Evolutionary conservation across 2,329 filamentous ascomycete genomes (phyloP), one percentile per base, ranked within the genome.

Genomic region (Ceratocystis lukuohia): DNA sequence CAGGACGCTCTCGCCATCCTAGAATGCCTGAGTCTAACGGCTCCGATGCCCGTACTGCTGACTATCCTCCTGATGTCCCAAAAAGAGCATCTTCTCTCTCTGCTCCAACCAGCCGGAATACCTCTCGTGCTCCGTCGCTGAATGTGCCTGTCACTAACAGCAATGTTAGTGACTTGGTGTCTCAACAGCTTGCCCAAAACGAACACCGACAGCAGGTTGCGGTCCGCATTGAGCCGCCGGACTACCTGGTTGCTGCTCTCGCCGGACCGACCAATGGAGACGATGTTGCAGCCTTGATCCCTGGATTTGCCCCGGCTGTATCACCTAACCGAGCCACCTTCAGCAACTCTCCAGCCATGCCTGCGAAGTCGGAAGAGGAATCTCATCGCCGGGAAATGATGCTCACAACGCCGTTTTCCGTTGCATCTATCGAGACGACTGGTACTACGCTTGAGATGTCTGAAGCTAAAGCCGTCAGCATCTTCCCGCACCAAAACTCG

Each of bases 401-500:
- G 66, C 33, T 68, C 33, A 68, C 63, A 48, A 68, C 84, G 0
- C 84, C 84, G 3, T 86, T 87, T 70, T 87, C 84, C 1, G 76
- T 83, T 67, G 76, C 78, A 0, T 87, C 84, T 0, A 78, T 86
- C 61, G 84, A 86, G 65, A 84, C 83, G n/a, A 81, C 77, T 46
- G 80, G 78, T 44, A 85, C 84, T n/a, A 84, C 82, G 2, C 77
- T 79, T 2, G 84, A 85, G 70, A 80, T 87, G 50, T 84, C 84
- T 0, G 84, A 87, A 74, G 84, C 84, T 44, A 75, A 82, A 71
- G 83, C 82, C 48, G 79, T 87, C 66, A 84, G 79, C 68, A 83
- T 87, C 70, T 85, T 81, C 69, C 79, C 82, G 22, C 84, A 87
- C 69, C 83, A 87, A 70, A 87, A 86, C 70, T 84, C 80, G 61